Percentiles rank a stretch among this genome's conserved stretches.
Conservation (phyloP, 768 basidiomycete genomes). For the Panaeolus papilionaceus region DNA sequence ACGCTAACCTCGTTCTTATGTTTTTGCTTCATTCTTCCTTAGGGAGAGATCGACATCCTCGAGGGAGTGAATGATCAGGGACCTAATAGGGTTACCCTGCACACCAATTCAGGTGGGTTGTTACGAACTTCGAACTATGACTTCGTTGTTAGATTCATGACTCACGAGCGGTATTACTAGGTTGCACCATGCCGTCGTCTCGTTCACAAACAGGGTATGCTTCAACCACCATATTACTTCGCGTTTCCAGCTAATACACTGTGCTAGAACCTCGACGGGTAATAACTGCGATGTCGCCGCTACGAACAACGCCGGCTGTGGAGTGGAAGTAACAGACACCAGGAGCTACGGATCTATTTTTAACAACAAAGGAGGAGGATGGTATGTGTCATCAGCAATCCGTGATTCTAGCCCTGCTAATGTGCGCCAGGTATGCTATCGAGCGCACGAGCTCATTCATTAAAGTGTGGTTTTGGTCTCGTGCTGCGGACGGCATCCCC, state of each 20-base stretch:
- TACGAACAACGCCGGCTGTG: conserved; percentile 62
- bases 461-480: conserved; percentile 77
- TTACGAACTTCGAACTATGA: background rate
- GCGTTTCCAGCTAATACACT: background rate
- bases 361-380: conserved; percentile 67
- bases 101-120: conserved; percentile 51
- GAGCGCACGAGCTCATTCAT: conserved; percentile 63
- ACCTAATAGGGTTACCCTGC: conserved; percentile 43
- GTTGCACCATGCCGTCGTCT: conserved; percentile 58
- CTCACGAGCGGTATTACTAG: conserved; percentile 27
- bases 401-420: background rate
- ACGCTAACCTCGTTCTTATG: background rate
- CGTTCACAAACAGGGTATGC: conserved; percentile 54
- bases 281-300: conserved; percentile 57
- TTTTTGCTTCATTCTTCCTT: background rate
- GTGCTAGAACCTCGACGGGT: conserved; percentile 38
- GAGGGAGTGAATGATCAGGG: conserved; percentile 48
- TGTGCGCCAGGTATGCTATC: conserved; percentile 58
- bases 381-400: conserved; percentile 40
- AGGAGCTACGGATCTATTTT: conserved; percentile 64
- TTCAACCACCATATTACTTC: conserved; percentile 17
- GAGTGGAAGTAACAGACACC: conserved; percentile 47
- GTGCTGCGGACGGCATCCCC: conserved; percentile 53
- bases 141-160: too few relatives aligned
- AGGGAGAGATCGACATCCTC: conserved; percentile 50